Conservation (phyloP, 2,329 filamentous ascomycete genomes). For the Fusarium sp. region DNA sequence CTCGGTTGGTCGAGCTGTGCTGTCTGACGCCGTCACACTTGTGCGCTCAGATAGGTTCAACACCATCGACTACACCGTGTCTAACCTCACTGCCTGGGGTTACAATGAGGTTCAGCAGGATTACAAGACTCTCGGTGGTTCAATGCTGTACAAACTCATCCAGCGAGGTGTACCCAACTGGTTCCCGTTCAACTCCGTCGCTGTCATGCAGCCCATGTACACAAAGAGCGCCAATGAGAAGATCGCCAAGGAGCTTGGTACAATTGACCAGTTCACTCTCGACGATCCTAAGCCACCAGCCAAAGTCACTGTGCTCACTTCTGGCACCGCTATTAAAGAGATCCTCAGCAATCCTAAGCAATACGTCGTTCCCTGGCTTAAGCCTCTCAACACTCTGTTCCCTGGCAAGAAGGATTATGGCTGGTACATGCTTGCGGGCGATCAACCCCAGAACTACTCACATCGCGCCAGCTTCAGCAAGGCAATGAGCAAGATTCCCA, state of each 20-base stretch:
- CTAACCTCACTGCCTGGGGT: constrained; percentile 57
- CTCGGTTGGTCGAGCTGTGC: constrained; percentile 65
- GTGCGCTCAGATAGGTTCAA: constrained; percentile 71
- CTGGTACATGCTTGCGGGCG: constrained; percentile 55
- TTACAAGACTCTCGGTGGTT: constrained; percentile 53
- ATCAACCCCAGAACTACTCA: constrained; percentile 46
- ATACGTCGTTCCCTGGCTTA: constrained; percentile 51
- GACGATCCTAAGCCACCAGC: constrained; percentile 52
- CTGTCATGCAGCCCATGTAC: constrained; percentile 60
- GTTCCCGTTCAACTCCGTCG: constrained; percentile 56
- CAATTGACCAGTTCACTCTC: constrained; percentile 46
- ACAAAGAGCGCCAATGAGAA: constrained; percentile 54
- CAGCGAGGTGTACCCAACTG: constrained; percentile 57
- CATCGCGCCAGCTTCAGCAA: constrained; percentile 48
- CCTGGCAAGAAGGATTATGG: constrained; percentile 51
- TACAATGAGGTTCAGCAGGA: constrained; percentile 49
- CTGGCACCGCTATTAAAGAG: constrained; percentile 46
- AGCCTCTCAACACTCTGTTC: constrained; percentile 48
- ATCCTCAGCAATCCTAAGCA: constrained; percentile 47
- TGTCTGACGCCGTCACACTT: constrained; percentile 69
- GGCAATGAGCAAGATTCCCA: constrained; percentile 50
- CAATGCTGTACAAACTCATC: constrained; percentile 59
- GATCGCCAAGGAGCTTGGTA: constrained; percentile 54
- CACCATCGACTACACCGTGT: constrained; percentile 59
- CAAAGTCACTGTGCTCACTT: constrained; percentile 43